These are phyloP conservation scores for Collybia nuda DNA, from an alignment of 768 basidiomycete genomes.

Conservation along the genomic window DNA sequence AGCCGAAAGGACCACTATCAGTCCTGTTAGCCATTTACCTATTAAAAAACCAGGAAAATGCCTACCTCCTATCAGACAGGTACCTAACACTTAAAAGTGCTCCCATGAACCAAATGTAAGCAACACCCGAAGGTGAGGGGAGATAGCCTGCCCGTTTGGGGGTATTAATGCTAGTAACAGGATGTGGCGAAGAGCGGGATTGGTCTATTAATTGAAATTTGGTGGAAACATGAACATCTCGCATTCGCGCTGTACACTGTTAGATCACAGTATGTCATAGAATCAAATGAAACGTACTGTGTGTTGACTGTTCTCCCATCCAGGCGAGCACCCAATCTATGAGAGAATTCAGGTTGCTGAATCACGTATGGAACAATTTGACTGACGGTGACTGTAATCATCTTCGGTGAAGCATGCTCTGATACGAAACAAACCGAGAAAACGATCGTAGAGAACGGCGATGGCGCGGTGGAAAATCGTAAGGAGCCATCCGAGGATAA, in stretches of 20 bases:
- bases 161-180: slow-evolving; percentile 44
- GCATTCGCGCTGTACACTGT: slow-evolving; percentile 6
- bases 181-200: neutral
- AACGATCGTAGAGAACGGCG: slow-evolving; percentile 38
- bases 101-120: slow-evolving; percentile 46
- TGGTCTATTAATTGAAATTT: neutral
- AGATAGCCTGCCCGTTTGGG: slow-evolving; percentile 40
- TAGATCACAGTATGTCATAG: neutral
- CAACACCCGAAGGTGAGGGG: slow-evolving; percentile 35
- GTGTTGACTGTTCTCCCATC: slow-evolving; percentile 56
- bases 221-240: slow-evolving; percentile 30
- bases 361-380: neutral
- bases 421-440: slow-evolving; percentile 54
- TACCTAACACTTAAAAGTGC: slow-evolving; percentile 44
- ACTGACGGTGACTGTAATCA: slow-evolving; percentile 54
- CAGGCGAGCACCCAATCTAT: slow-evolving; percentile 71
- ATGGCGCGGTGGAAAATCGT: neutral
- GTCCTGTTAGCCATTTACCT: too few species aligned
- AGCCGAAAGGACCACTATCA: too few species aligned
- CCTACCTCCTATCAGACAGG: too few species aligned
- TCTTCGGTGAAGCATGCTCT: slow-evolving; percentile 59
- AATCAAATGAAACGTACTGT: slow-evolving; percentile 21
- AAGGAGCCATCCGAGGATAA: neutral
- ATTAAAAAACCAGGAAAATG: too few species aligned
- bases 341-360: slow-evolving; percentile 1